A percentile compares a stretch with the other conserved stretches of the same genome.
Evolutionary conservation across 2,329 filamentous ascomycete species (phyloP).

Genomic region (Aspergillus sp.): DNA sequence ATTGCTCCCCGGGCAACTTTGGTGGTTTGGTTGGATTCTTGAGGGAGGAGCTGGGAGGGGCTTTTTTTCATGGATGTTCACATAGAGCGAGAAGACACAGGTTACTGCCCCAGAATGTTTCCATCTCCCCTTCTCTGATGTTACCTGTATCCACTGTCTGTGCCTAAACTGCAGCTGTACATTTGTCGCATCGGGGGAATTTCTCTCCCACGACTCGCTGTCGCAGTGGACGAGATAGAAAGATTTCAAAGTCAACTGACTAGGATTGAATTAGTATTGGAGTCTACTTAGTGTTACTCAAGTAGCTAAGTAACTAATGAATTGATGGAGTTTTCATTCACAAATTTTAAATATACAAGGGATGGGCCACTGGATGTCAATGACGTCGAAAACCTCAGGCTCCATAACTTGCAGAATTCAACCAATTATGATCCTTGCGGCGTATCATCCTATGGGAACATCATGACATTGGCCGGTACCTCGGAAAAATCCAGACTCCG

Average conservation of each 20-base stretch:
- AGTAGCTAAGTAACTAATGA: slow-evolving; percentile 24
- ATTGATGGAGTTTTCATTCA: slow-evolving; percentile 14
- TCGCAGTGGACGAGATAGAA: slow-evolving; percentile 12
- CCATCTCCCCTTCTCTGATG: slow-evolving; percentile 20
- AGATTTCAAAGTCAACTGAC: slow-evolving; percentile 9
- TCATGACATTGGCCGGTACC: neutral
- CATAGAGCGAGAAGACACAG: slow-evolving; percentile 31
- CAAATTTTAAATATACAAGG: neutral
- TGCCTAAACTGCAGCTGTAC: slow-evolving; percentile 6
- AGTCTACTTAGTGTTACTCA: slow-evolving; percentile 18
- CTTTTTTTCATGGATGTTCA: slow-evolving; percentile 21
- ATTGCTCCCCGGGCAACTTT: slow-evolving; percentile 8
- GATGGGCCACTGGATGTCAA: slow-evolving; percentile 18
- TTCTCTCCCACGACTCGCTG: slow-evolving; percentile 4
- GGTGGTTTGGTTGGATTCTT: slow-evolving; percentile 19
- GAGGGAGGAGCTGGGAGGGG: slow-evolving; percentile 14
- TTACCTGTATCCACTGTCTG: slow-evolving; percentile 9
- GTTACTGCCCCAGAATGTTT: slow-evolving; percentile 13
- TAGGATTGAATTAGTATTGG: slow-evolving; percentile 15
- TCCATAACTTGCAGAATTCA: neutral
- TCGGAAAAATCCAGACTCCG: slow-evolving; percentile 30
- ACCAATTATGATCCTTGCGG: slow-evolving; percentile 3
- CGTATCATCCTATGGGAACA: slow-evolving; percentile 8
- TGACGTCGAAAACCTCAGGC: slow-evolving; percentile 28
- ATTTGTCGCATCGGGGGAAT: neutral